Evolutionary conservation across 1,284 basidiomycete genomes (phyloP), one percentile per base, ranked within the genome.

Genomic region (Pseudozyma thailandica): DNA sequence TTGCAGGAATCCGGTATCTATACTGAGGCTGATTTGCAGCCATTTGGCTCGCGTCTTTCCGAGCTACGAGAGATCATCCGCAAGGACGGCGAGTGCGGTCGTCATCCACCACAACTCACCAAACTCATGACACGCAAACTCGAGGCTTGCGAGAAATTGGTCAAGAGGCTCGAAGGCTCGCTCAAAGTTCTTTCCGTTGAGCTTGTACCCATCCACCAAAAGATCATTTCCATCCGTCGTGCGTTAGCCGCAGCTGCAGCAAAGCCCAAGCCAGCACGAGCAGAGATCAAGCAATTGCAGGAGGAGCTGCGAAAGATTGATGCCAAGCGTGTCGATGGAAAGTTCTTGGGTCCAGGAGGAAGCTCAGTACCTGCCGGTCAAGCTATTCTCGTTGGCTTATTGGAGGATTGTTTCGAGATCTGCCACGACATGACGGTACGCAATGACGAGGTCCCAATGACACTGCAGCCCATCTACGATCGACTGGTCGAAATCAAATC

Each of bases 351-450:
- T 3, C 93, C 93, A 12, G 92, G 92, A 18, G 94, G 94, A 38
- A 86, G 86, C 6, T 90, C 89, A 39, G 91, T 97, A 0, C 93
- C 94, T 12, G 88, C 91, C 43, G 95, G 94, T 8, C 94, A 97
- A 83, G 83, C 79, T 9, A 84, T 88, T 28, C 80, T 87, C 2
- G 85, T 85, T 13, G 94, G 94, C 1, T 85, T 98, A 27, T 86
- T 99, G 12, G 95, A 98, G 84, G 93, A 95, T 79, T 96, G 93
- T 83, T 99, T 98, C 83, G 94, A 98, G 60, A 92, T 98, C 63
- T 87, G 90, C 41, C 94, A 98, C 84, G 95, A 98, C 83, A 94
- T 98, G 85, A 91, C 92, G 73, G 94, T 94, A 3, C 88, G 92
- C 70, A 93, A 97, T 77, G 92, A 94, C 42, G 92, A 91, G 50